Evolutionary conservation across 2,329 filamentous ascomycete species (phyloP).

Genomic region (Paraphoma chrysanthemicola): DNA sequence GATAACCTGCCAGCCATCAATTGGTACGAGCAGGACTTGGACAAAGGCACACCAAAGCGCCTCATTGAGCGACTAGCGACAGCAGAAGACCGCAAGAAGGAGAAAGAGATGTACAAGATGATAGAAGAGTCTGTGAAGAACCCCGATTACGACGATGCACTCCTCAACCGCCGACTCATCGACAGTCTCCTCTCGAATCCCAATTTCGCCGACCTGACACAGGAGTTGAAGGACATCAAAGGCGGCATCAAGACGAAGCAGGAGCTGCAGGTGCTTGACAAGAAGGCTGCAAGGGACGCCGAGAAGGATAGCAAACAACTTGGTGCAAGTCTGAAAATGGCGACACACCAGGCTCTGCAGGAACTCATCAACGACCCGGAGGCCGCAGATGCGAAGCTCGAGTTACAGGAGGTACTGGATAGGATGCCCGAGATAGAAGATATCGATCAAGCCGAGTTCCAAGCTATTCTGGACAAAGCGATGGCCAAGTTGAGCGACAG

Average conservation of each 20-base stretch:
- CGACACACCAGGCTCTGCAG: slow-evolving; percentile 28
- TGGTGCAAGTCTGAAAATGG: slow-evolving; percentile 20
- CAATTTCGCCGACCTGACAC: slow-evolving; percentile 35
- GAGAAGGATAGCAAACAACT: slow-evolving; percentile 14
- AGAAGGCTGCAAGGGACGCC: slow-evolving; percentile 18
- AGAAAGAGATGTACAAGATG: slow-evolving; percentile 32
- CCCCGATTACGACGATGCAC: slow-evolving; percentile 36
- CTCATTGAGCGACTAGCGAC: slow-evolving; percentile 32
- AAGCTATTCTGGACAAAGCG: slow-evolving; percentile 25
- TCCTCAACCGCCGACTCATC: slow-evolving; percentile 33
- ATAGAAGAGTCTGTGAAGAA: slow-evolving; percentile 30
- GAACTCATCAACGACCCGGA: slow-evolving; percentile 40
- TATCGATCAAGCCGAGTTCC: slow-evolving; percentile 28
- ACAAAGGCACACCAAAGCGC: slow-evolving; percentile 26
- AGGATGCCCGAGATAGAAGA: slow-evolving; percentile 29
- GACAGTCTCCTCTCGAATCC: slow-evolving; percentile 39
- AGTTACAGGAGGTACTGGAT: slow-evolving; percentile 32
- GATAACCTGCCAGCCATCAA: slow-evolving; percentile 29
- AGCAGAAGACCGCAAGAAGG: slow-evolving; percentile 27
- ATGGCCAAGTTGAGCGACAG: slow-evolving; percentile 30
- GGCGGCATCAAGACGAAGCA: slow-evolving; percentile 23
- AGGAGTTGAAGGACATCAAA: slow-evolving; percentile 38
- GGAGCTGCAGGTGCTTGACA: slow-evolving; percentile 18
- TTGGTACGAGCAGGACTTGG: slow-evolving; percentile 40
- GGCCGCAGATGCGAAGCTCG: slow-evolving; percentile 24